These are phyloP conservation scores for Aureobasidium vineae DNA, from an alignment of 2,329 filamentous ascomycete genomes.

Conservation along the genomic window DNA sequence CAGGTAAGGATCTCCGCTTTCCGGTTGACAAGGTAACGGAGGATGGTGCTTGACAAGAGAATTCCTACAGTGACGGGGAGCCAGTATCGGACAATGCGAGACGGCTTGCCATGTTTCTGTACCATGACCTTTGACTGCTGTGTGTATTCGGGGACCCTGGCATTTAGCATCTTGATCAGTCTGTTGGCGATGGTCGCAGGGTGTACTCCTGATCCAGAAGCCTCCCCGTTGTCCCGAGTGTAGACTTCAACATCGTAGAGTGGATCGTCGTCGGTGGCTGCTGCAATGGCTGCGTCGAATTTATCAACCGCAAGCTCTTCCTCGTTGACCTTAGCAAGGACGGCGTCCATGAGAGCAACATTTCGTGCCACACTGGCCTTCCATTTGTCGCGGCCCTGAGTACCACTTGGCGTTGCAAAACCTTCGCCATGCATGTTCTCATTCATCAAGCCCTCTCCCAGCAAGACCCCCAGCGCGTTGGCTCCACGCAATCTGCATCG, in stretches of 20 bases:
- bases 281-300: constrained; percentile 57
- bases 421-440: constrained; percentile 43
- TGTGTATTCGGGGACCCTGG: constrained; percentile 66
- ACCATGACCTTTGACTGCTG: constrained; percentile 57
- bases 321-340: constrained; percentile 68
- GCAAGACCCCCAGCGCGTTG: constrained; percentile 79
- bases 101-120: constrained; percentile 69
- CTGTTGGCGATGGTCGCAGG: constrained; percentile 62
- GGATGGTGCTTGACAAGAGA: constrained; percentile 81
- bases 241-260: constrained; percentile 46
- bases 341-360: constrained; percentile 80
- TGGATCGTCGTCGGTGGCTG: constrained; percentile 55
- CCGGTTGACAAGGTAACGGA: constrained; percentile 72
- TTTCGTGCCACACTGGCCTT: constrained; percentile 77
- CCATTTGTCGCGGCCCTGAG: constrained; percentile 52
- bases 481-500: constrained; percentile 77
- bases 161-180: constrained; percentile 66
- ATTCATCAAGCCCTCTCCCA: constrained; percentile 75
- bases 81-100: constrained; percentile 80
- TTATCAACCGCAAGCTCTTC: constrained; percentile 56
- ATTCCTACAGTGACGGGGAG: constrained; percentile 69
- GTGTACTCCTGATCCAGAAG: constrained; percentile 31
- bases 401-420: constrained; percentile 33
- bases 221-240: constrained; percentile 37
- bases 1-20: constrained; percentile 75